phyloP scores from a whole-genome alignment of 2,329 filamentous ascomycete genomes.

The Neonectria magnoliae region DNA sequence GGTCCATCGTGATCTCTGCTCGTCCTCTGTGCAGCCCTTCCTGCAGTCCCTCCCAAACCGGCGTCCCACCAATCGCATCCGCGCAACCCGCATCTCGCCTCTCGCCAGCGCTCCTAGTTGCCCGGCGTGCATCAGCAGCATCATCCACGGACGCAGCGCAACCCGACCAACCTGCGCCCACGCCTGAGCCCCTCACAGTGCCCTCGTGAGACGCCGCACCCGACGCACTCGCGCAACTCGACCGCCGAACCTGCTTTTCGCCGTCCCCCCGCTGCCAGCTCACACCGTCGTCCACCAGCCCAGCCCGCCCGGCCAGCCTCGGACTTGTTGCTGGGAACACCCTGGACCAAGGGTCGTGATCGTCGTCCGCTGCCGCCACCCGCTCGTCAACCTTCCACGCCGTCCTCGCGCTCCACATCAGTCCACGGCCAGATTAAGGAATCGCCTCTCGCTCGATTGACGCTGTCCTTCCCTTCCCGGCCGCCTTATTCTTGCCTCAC shows the following conservation, averaged over 20 bases:
- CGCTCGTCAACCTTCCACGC: conserved; percentile 30
- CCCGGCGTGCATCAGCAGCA: conserved; percentile 22
- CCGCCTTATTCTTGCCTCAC: conserved; percentile 30
- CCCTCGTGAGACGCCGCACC: conserved; percentile 14
- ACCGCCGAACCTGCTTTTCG: conserved; percentile 25
- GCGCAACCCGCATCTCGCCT: conserved; percentile 19
- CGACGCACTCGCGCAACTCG: conserved; percentile 1
- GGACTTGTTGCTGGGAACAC: conserved; percentile 32
- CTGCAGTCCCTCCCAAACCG: conserved; percentile 11
- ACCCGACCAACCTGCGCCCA: conserved; percentile 29
- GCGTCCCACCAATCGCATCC: conserved; percentile 21
- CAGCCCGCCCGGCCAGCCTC: conserved; percentile 8
- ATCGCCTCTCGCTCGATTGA: conserved; percentile 22
- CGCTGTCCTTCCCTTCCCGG: conserved; percentile 16
- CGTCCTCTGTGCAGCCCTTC: conserved; percentile 2
- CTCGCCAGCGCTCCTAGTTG: conserved; percentile 8
- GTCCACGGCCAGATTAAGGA: conserved; percentile 41
- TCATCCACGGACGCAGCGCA: conserved; percentile 23
- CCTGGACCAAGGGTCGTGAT: conserved; percentile 40
- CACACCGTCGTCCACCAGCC: conserved; percentile 25
- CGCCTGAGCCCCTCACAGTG: conserved; percentile 41
- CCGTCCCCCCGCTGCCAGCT: conserved; percentile 26
- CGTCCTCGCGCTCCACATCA: conserved; percentile 43
- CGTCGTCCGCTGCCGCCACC: conserved; percentile 38
- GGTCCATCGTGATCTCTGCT: conserved; percentile 15